Evolutionary conservation across 2,329 filamentous ascomycete genomes (phyloP).

Genomic region (Dactylellina leptospora): DNA sequence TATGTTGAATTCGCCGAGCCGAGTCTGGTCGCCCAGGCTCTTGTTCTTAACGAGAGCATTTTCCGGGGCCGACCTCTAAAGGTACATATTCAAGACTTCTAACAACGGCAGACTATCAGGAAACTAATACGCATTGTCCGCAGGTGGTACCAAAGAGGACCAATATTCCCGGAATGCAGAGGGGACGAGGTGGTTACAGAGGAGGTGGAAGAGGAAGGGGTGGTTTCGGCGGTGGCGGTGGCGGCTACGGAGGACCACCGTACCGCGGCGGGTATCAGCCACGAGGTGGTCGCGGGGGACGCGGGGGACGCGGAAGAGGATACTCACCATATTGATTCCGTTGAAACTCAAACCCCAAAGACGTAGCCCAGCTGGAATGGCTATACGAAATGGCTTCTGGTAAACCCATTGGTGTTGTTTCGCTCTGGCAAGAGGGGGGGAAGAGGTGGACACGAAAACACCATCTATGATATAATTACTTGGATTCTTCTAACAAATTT

Average conservation of each 20-base stretch:
- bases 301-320: conserved; percentile 68
- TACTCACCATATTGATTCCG: conserved; percentile 70
- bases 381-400: too few relatives aligned
- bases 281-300: conserved; percentile 65
- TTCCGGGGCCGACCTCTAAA: conserved; percentile 96
- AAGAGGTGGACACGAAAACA: too few relatives aligned
- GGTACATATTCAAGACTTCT: conserved; percentile 71
- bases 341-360: not conserved
- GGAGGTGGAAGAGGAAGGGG: conserved; percentile 65
- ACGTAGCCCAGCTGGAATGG: conserved; percentile 26
- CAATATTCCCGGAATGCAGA: conserved; percentile 92
- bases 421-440: not conserved
- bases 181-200: conserved; percentile 71
- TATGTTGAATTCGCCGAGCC: conserved; percentile 99
- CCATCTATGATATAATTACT: too few relatives aligned
- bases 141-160: conserved; percentile 91
- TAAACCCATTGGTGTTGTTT: too few relatives aligned
- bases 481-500: too few relatives aligned
- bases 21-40: conserved; percentile 86
- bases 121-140: not conserved
- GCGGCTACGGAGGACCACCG: conserved; percentile 62
- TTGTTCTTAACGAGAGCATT: conserved; percentile 94
- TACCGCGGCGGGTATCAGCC: conserved; percentile 52
- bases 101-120: too few relatives aligned
- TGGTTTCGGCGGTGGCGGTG: conserved; percentile 64